Percentiles rank a stretch among this genome's conserved stretches.
phyloP scores from a whole-genome alignment of 2,329 filamentous ascomycete genomes.

The Leptosphaerulina australis region DNA sequence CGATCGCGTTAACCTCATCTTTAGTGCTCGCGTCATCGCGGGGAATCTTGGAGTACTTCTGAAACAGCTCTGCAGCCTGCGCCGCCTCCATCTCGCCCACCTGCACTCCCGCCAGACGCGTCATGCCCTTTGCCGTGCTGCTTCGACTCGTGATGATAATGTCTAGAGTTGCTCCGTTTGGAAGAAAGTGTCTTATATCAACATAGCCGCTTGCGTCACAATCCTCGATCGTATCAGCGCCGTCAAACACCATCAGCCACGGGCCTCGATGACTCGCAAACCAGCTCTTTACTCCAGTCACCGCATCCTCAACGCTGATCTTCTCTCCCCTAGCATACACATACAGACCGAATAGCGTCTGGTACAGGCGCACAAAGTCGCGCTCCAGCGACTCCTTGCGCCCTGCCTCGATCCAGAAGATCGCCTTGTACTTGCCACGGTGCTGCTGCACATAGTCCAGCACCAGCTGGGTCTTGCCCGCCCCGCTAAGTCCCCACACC shows the following conservation, averaged over 20 bases:
- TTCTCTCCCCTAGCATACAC: constrained; percentile 4
- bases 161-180: constrained; percentile 6
- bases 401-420: constrained; percentile 32
- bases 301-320: constrained; percentile 21
- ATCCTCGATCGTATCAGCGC: constrained; percentile 26
- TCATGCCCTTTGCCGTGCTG: constrained; percentile 21
- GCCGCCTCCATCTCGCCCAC: constrained; percentile 23
- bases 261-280: constrained; percentile 15
- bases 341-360: constrained; percentile 16
- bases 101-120: constrained; percentile 19
- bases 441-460: constrained; percentile 26
- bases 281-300: constrained; percentile 27
- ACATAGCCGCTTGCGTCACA: constrained; percentile 12
- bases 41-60: no score
- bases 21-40: no score
- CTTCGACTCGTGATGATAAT: no score
- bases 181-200: constrained; percentile 26
- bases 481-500: constrained; percentile 29
- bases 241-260: constrained; percentile 28
- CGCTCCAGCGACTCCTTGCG: constrained; percentile 29
- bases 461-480: no score
- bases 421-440: constrained; percentile 24
- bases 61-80: constrained; percentile 23
- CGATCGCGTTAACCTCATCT: no score
- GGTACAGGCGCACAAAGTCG: constrained; percentile 27